Base-by-base conservation (phyloP, 805 yeast species). In the Hyphopichia homilentoma region DNA sequence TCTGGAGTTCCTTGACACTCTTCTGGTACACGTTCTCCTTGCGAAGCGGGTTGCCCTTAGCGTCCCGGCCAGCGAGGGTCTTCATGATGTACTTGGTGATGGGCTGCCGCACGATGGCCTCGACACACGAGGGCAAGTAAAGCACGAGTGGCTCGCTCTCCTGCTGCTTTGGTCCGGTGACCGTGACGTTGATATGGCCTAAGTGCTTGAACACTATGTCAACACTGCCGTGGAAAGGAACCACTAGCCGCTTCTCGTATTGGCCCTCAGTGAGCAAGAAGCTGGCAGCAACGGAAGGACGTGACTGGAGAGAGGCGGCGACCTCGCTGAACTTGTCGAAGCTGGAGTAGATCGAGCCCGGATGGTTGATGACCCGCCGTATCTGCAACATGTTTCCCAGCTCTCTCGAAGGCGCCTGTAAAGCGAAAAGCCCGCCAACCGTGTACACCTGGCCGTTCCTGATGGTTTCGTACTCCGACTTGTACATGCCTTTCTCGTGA, bases 171-270 rank as follows among this genome's bases (percentile, higher is more conserved):
- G 52, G 36, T 2, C 86, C 83, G 0, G 84, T 79, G 2, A 88
- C 81, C 5, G 66, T 68, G 11, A 84, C 51, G 22, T 76, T 71
- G 2, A 83, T 40, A 43, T 70, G 79, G 0, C 93, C 93, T n/a
- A 79, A 50, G 38, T 77, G 78, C 32, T 74, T 75, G 7, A 84
- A 43, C 2, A 84, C 81, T 17, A 84, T 45, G 45, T 84, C 94
- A 7, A 84, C 58, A 4, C 73, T 50, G 0, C 90, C 90, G 37
- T 57, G 62, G 44, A 83, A 83, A n/a, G 86, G 84, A 0, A 93
- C 90, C 3, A 84, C 63, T 2, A 73, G 62, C 40, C 69, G 79
- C n/a, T 36, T 39, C 11, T 55, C 34, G 17, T 40, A 38, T 3
- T 41, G 32, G 1, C 49, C 56, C 41, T 68, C 47, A 2, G 59